Base-by-base conservation (phyloP, 73 alveolate species). In the Stentor coeruleus region DNA sequence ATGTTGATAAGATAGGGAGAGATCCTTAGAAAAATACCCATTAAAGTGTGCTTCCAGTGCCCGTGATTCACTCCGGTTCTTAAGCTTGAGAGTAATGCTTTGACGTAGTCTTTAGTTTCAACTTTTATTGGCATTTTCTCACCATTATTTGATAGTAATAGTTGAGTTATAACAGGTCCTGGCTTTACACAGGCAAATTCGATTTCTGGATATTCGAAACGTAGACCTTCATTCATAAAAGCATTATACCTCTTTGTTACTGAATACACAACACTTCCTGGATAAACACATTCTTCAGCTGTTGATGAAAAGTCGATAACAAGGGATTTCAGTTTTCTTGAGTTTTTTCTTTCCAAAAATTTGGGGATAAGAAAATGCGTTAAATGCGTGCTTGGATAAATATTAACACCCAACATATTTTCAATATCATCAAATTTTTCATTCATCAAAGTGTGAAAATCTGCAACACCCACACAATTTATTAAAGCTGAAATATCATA, bases 11-110 rank as follows among this genome's bases (percentile, higher is more conserved):
- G 66, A 20, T 49, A 49, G 28, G 66, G 66, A 6, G 28, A 49
- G 66, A 11, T 20, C 66, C 66, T 49, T 20, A 49, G 6, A 6
- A 49, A 20, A 6, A 6, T 49, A 49, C 28, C 66, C 66, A 11
- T 6, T 49, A 49, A 49, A 49, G 6, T 20, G 33, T 66, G 79
- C 2, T 66, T 66, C 79, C 79, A 66, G 33, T 66, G 79, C 39
- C 79, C 79, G 33, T 66, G 33, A 31, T 31, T 66, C 20, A 66
- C 79, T 66, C 79, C 79, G 11, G 39, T 66, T 40, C 79, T 20
- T 1, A 66, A 31, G 33, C 39, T 66, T 66, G 49, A 20, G 11
- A 66, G 14, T 2, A 66, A 31, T 15, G 42, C 11, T 33, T 66
- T 33, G 11, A 40, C 79, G 33, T 66, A 66, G 1, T 66, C 79